Base-by-base conservation (phyloP, 371 early-diverging fungal genomes). In the Rhizopus sp. region DNA sequence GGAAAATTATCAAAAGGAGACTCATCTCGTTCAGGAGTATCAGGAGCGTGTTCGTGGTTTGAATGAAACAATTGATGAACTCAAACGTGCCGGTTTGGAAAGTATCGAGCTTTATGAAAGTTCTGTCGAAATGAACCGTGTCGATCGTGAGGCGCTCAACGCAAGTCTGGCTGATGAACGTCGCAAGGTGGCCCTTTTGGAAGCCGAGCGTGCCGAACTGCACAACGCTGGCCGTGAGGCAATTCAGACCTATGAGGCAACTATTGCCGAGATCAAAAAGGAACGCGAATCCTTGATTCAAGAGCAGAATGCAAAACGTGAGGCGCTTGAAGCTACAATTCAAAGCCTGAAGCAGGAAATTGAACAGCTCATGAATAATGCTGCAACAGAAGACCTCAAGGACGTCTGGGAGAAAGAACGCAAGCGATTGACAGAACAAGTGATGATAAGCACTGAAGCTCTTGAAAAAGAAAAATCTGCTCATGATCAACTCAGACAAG, bases 391-490 rank as follows among this genome's bases (percentile, higher is more conserved):
- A 46, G 65, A 66, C 31, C 62, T 84, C 48, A 78, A 77, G 16
- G 73, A 67, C 34, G 73, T 81, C 9, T 84, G 83, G 83, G 82
- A 82, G 40, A 71, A 70, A 12, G 85, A 84, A 56, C 80, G 80
- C 45, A 75, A 80, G 37, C 73, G 82, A 4, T 50, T 84, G 13
- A 72, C 71, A 17, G 82, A 81, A 8, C 72, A 80, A 31, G 66
- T 80, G n/a, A 60, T 71, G 1, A 62, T 59, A 12, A 66, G 64
- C 13, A 64, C 56, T 9, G 69, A 78, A 31, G 52, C 59, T 5
- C 62, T 80, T 29, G 57, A 69, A 4, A 60, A 60, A 3, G 73
- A 81, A 17, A 70, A 65, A 29, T 44, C 53, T 0, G 64, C 62
- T 10, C 73, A 77, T 13, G 69, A 68, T 23, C 49, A 59, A 0